phyloP scores from a whole-genome alignment of 768 basidiomycete genomes.

The Tylopilus vinaceipallidus region DNA sequence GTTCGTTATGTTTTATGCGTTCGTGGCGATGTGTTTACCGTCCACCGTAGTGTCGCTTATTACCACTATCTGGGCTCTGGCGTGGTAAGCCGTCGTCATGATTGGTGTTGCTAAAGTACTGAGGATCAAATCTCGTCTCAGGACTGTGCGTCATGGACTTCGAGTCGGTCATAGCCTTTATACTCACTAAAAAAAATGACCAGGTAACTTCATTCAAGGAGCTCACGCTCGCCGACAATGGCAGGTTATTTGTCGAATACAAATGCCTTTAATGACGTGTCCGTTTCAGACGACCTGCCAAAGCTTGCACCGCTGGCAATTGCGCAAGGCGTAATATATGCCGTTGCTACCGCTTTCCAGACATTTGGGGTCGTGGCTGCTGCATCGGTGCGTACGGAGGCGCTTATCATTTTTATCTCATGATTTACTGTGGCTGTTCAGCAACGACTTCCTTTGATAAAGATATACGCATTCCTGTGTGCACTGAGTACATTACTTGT shows the following conservation, averaged over 20 bases:
- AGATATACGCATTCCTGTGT: constrained; percentile 55
- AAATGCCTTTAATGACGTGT: background rate
- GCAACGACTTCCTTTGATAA: constrained; percentile 56
- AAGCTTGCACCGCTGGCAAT: constrained; percentile 54
- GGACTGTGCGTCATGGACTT: constrained; percentile 21
- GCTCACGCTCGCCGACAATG: constrained; percentile 42
- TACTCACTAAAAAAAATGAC: constrained; percentile 2
- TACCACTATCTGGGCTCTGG: constrained; percentile 57
- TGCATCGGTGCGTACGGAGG: constrained; percentile 40
- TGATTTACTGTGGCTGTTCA: constrained; percentile 19
- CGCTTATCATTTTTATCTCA: background rate
- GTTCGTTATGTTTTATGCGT: constrained; percentile 30
- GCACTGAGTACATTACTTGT: constrained; percentile 47
- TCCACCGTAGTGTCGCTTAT: constrained; percentile 37
- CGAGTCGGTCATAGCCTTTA: background rate
- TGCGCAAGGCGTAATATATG: constrained; percentile 58
- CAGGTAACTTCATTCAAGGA: constrained; percentile 66
- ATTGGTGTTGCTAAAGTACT: no score
- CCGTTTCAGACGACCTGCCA: constrained; percentile 39
- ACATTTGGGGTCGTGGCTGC: constrained; percentile 55
- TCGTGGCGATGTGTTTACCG: background rate
- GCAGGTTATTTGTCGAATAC: constrained; percentile 37
- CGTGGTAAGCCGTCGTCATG: constrained; percentile 49
- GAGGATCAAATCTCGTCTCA: background rate
- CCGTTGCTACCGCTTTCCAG: constrained; percentile 49